These are phyloP conservation scores for Tylopilus vinaceipallidus DNA, from an alignment of 768 basidiomycete genomes.

Conservation along the genomic window DNA sequence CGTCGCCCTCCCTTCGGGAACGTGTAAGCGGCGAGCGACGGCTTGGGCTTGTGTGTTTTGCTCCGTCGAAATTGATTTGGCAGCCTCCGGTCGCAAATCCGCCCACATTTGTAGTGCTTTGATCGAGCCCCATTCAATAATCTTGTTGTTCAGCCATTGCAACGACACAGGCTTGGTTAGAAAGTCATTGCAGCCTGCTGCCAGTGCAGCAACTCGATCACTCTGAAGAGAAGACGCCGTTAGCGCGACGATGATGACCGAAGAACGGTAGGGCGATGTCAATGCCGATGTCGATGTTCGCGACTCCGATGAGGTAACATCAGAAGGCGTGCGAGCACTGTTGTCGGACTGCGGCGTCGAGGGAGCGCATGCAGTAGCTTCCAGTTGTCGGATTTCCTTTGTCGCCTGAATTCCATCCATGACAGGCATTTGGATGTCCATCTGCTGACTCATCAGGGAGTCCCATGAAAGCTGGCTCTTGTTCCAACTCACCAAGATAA, in stretches of 20 bases:
- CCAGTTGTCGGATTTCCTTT: conserved; percentile 87
- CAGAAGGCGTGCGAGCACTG: conserved; percentile 49
- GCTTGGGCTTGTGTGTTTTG: conserved; percentile 48
- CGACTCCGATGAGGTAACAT: conserved; percentile 45
- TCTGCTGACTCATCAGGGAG: conserved; percentile 49
- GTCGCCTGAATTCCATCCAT: conserved; percentile 99
- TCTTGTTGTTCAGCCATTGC: conserved; percentile 95
- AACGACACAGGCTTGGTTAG: conserved; percentile 95
- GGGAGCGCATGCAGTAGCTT: conserved; percentile 70
- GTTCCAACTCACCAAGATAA: conserved; percentile 74
- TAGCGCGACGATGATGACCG: conserved; percentile 98
- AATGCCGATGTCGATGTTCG: conserved; percentile 36
- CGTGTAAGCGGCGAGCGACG: conserved; percentile 46
- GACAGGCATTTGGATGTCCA: conserved; percentile 99
- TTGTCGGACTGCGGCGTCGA: conserved; percentile 62
- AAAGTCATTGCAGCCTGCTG: conserved; percentile 98
- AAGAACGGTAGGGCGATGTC: conserved; percentile 74
- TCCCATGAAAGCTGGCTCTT: background rate
- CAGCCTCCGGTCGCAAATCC: conserved; percentile 65
- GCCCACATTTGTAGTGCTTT: conserved; percentile 93
- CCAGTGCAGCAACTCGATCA: conserved; percentile 95
- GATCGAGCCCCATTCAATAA: conserved; percentile 99
- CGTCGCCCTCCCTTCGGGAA: conserved; percentile 45
- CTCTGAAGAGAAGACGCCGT: conserved; percentile 94
- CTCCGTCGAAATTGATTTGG: conserved; percentile 43